Percentiles rank a stretch among this genome's conserved stretches.
Conservation (phyloP, 306 rosid species). For the Malus asiatica region DNA sequence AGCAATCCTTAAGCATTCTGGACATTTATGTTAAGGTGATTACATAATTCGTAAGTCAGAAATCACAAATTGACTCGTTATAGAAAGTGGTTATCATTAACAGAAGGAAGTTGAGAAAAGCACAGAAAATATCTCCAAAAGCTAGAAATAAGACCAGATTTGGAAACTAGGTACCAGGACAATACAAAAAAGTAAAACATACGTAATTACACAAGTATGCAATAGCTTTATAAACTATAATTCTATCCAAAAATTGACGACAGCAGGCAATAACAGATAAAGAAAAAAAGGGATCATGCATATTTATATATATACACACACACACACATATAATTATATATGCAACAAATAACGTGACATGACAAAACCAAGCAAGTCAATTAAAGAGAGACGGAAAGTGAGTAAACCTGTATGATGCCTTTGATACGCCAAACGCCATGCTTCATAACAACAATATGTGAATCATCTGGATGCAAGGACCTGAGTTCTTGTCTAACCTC, state of each 20-base stretch:
- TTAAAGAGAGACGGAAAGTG: background rate
- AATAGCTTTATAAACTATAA: background rate
- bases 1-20: background rate
- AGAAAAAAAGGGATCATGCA: background rate
- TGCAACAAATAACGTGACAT: background rate
- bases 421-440: constrained; percentile 87
- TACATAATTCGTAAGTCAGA: background rate
- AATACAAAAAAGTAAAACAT: too few species aligned
- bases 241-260: background rate
- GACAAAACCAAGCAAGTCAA: background rate
- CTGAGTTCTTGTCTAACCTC: constrained; percentile 73
- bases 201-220: background rate
- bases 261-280: background rate
- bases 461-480: constrained; percentile 75
- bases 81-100: background rate
- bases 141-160: background rate
- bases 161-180: too few species aligned
- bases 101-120: background rate
- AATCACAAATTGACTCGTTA: background rate
- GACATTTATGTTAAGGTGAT: background rate
- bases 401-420: constrained; percentile 89
- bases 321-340: background rate
- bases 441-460: constrained; percentile 67
- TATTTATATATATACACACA: background rate
- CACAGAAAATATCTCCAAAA: background rate